Evolutionary conservation across 2,329 filamentous ascomycete genomes (phyloP).

Genomic region (Pestalotiopsis sp.): DNA sequence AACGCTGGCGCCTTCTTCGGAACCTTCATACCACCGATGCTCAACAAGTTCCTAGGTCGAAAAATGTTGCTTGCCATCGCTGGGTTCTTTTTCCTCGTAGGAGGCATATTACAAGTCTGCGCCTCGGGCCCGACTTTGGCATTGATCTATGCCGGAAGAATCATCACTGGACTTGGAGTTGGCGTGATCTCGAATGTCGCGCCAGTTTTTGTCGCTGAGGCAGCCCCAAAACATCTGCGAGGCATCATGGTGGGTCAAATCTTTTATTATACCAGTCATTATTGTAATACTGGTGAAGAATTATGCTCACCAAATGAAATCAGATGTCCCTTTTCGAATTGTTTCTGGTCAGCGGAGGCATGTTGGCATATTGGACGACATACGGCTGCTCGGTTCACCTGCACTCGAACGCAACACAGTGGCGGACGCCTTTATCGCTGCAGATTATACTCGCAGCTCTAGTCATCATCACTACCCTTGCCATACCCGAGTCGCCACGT

Average conservation of each 20-base stretch:
- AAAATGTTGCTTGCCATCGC: neutral
- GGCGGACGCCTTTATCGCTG: constrained; percentile 4
- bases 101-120: neutral
- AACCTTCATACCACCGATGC: neutral
- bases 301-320: neutral
- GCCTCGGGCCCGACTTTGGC: neutral
- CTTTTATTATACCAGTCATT: neutral
- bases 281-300: neutral
- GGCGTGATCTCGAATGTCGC: constrained; percentile 37
- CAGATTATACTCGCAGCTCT: neutral
- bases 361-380: constrained; percentile 6
- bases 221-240: constrained; percentile 1
- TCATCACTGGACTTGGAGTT: constrained; percentile 30
- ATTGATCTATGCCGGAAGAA: neutral
- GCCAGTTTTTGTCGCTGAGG: constrained; percentile 39
- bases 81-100: neutral
- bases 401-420: neutral
- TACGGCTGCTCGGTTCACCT: constrained; percentile 3
- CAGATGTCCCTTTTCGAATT: constrained; percentile 8
- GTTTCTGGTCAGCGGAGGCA: constrained; percentile 7
- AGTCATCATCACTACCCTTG: neutral
- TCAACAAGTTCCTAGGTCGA: neutral
- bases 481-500: constrained; percentile 48
- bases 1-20: constrained; percentile 9
- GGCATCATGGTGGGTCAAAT: constrained; percentile 1